Evolutionary conservation across 177 flowering plant species (phyloP).

Genomic region (Vitis hybrid): DNA sequence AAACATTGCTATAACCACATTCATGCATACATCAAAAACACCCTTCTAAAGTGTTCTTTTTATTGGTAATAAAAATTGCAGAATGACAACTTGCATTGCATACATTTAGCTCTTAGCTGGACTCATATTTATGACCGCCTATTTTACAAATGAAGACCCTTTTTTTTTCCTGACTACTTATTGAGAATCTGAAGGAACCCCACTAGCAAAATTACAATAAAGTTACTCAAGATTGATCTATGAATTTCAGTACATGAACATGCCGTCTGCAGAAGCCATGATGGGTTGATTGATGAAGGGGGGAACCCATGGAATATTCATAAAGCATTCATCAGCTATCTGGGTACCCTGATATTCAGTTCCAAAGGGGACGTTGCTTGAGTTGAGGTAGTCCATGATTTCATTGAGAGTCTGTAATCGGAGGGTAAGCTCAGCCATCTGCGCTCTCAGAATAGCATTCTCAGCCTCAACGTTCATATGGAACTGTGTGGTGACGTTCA

Average conservation of each 20-base stretch:
- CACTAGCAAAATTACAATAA: too few relatives aligned
- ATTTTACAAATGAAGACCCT: too few relatives aligned
- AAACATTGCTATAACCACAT: too few relatives aligned
- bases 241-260: conserved; percentile 20
- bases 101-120: too few relatives aligned
- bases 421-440: conserved; percentile 29
- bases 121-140: too few relatives aligned
- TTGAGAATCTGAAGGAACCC: too few relatives aligned
- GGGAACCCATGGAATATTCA: conserved; percentile 23
- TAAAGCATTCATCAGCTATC: conserved; percentile 11
- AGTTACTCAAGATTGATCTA: too few relatives aligned
- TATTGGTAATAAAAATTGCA: too few relatives aligned
- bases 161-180: too few relatives aligned
- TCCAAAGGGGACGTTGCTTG: conserved; percentile 3
- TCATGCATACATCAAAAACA: too few relatives aligned
- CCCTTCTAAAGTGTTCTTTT: too few relatives aligned
- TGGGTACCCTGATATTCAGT: not conserved
- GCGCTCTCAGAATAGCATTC: conserved; percentile 41
- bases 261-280: conserved; percentile 30
- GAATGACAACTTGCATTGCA: too few relatives aligned
- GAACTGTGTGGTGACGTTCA: conserved; percentile 31
- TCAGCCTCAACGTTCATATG: conserved; percentile 37
- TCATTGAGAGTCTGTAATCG: conserved; percentile 33
- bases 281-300: conserved; percentile 26
- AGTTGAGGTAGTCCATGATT: conserved; percentile 16